Evolutionary conservation across 2,329 filamentous ascomycete species (phyloP).

Genomic region (Onygenales sp.): DNA sequence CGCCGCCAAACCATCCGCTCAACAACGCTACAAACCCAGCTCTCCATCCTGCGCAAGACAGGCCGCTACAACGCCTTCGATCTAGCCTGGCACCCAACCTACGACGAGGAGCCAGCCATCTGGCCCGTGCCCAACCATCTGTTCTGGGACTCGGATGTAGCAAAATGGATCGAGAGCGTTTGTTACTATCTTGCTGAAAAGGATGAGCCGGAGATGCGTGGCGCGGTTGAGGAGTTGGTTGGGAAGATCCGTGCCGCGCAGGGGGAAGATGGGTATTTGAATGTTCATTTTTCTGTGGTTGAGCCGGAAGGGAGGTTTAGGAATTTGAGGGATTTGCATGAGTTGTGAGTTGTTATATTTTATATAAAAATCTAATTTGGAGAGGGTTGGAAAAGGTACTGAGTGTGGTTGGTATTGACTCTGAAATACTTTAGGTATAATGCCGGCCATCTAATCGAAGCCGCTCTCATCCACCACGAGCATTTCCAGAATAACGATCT

Average conservation of each 20-base stretch:
- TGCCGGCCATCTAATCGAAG: constrained; percentile 53
- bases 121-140: constrained; percentile 51
- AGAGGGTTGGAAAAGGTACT: too few relatives aligned
- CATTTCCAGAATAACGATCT: constrained; percentile 44
- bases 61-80: constrained; percentile 51
- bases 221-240: constrained; percentile 47
- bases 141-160: constrained; percentile 52
- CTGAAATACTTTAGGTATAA: constrained; percentile 42
- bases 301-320: constrained; percentile 47
- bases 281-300: constrained; percentile 53
- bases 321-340: constrained; percentile 53
- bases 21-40: constrained; percentile 42
- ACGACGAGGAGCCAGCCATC: constrained; percentile 39
- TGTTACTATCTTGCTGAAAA: constrained; percentile 42
- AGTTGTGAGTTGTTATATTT: constrained; percentile 35
- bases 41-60: constrained; percentile 44
- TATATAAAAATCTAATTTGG: not conserved
- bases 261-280: constrained; percentile 52
- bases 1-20: constrained; percentile 34
- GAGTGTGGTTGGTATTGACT: not conserved
- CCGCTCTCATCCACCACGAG: constrained; percentile 46
- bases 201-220: constrained; percentile 38
- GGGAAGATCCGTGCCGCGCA: constrained; percentile 49
- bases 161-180: constrained; percentile 51
- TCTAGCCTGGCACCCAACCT: constrained; percentile 46